Percentiles rank a stretch among this genome's conserved stretches.
These are phyloP conservation scores for Monosporascus sp. DNA, from an alignment of 2,329 filamentous ascomycete genomes.

Conservation along the genomic window DNA sequence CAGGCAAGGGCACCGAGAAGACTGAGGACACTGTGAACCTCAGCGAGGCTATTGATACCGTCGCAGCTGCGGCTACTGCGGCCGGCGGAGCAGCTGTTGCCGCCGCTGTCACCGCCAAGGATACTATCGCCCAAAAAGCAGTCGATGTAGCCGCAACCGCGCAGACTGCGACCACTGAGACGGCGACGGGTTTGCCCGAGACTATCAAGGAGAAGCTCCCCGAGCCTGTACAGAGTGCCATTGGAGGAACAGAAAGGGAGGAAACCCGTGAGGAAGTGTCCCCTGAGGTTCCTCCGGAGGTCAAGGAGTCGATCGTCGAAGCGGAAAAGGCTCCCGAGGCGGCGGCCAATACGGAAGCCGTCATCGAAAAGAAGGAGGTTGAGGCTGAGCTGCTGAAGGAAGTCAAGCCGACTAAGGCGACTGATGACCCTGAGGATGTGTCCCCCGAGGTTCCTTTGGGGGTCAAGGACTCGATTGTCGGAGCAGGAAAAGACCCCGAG, in stretches of 20 bases:
- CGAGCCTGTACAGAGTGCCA: conserved; percentile 43
- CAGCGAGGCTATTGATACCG: conserved; percentile 36
- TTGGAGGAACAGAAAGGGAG: conserved; percentile 39
- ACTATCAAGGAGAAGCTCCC: conserved; percentile 47
- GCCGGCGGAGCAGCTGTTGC: conserved; percentile 30
- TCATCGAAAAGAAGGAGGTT: conserved; percentile 68
- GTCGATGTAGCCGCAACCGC: conserved; percentile 31
- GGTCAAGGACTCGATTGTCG: conserved; percentile 53
- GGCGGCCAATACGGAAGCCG: conserved; percentile 60
- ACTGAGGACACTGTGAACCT: conserved; percentile 39
- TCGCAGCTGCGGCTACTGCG: conserved; percentile 38
- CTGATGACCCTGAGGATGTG: conserved; percentile 28
- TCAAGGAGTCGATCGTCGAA: conserved; percentile 52
- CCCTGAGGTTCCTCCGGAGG: conserved; percentile 48
- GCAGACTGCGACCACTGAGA: conserved; percentile 18
- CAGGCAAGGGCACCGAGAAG: conserved; percentile 49
- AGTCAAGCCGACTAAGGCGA: conserved; percentile 33
- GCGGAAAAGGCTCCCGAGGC: conserved; percentile 65
- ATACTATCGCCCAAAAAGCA: conserved; percentile 34
- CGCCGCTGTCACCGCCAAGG: conserved; percentile 34
- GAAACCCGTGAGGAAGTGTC: conserved; percentile 39
- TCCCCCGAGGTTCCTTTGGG: conserved; percentile 49
- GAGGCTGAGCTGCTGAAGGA: conserved; percentile 70
- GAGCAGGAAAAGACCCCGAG: conserved; percentile 61
- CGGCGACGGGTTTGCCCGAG: conserved; percentile 46